Evolutionary conservation across 2,329 filamentous ascomycete genomes (phyloP).

Genomic region (Colletotrichum filicis): DNA sequence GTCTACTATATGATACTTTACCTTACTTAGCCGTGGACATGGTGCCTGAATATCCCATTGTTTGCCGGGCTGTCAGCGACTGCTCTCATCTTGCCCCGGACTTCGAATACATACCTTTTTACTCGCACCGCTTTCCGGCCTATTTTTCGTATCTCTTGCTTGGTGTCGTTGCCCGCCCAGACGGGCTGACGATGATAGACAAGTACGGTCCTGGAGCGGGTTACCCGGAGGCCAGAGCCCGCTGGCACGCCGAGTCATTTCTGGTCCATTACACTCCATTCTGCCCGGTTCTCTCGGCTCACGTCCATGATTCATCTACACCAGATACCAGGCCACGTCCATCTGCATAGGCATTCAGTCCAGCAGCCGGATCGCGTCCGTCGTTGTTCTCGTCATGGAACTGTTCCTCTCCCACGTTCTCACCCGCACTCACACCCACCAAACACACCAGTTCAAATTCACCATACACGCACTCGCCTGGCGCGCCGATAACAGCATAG

Average conservation of each 20-base stretch:
- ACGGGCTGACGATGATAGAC: not conserved
- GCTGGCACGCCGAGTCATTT: slow-evolving; percentile 33
- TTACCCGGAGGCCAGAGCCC: not conserved
- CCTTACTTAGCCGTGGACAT: not conserved
- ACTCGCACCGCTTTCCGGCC: not conserved
- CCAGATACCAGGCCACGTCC: not conserved
- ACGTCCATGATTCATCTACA: not conserved
- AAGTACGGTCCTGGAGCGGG: not conserved
- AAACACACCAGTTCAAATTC: not conserved
- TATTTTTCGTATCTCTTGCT: not conserved
- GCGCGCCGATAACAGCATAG: slow-evolving; percentile 14
- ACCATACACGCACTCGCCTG: not conserved
- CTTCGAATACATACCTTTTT: not conserved
- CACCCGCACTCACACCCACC: slow-evolving; percentile 3
- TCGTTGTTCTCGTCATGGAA: not conserved
- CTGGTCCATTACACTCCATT: slow-evolving; percentile 29
- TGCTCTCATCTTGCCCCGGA: not conserved
- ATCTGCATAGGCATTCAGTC: not conserved
- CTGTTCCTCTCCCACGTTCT: slow-evolving; percentile 10
- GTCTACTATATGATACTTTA: slow-evolving; percentile 5
- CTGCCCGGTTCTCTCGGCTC: slow-evolving; percentile 16
- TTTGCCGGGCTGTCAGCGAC: not conserved
- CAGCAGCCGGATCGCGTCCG: not conserved
- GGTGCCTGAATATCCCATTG: slow-evolving; percentile 1
- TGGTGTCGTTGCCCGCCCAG: not conserved